Evolutionary conservation across 257 asterid genomes (phyloP), one percentile per base, ranked within the genome.

Genomic region (Thymus mandschuricus): DNA sequence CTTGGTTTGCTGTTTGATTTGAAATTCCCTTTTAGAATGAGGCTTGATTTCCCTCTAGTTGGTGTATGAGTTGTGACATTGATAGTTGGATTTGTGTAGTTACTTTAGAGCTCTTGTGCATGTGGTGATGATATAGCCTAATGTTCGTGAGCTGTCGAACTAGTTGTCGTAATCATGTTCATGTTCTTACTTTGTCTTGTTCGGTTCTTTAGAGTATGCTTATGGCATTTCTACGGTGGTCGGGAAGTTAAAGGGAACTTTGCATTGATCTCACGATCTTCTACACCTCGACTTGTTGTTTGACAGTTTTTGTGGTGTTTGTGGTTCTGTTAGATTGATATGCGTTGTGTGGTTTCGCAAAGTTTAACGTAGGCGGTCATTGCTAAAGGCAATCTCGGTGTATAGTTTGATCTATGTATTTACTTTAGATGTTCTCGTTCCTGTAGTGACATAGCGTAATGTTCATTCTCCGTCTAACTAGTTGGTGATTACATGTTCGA

Each of bases 221-320:
- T 52, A 52, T 52, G 58, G 4, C 33, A 7, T 52, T 21, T 2
- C 3, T 52, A 27, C 27, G 59, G 9, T 52, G 11, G 31, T 52
- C 3, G 30, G 21, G 21, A 21, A 21, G 21, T 21, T 21, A 21
- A 21, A 21, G 21, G 21, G 21, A 21, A 21, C 21, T 21, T 21
- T 21, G 21, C 21, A 21, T 21, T 21, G 21, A 21, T 21, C 21
- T 0, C 21, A 21, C 0, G 1, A 34, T 21, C 38, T 13, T n/a
- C 48, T 70, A 30, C 50, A 29, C 65, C 54, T 64, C 64, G 64
- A 40, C 51, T 1, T 69, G 48, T 48, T 28, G 52, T 45, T 64
- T 64, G 52, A 28, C 51, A 15, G 21, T 0, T 21, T 21, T 21
- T 21, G 21, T 21, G 21, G 0, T 21, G 21, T 21, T 21, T 21